Conservation (phyloP, 1,284 basidiomycete species). For the Rhodotorula sp. region DNA sequence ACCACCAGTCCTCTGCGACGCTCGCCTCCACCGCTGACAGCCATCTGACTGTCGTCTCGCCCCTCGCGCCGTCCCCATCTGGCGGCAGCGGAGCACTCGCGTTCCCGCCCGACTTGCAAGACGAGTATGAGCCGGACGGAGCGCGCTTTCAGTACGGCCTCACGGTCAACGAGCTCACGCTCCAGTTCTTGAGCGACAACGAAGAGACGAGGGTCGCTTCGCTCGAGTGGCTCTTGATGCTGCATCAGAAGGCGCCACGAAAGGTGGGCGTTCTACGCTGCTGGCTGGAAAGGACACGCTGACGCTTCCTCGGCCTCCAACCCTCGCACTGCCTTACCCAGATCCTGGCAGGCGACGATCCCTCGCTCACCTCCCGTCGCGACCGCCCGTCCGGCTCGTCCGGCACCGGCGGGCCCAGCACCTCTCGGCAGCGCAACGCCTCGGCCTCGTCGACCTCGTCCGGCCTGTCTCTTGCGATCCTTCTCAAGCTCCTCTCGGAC, state of each 20-base stretch:
- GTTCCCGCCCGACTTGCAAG: constrained; percentile 7
- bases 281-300: not conserved
- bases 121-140: constrained; percentile 19
- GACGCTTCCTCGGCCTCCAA: not conserved
- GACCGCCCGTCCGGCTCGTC: not conserved
- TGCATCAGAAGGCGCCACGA: constrained; percentile 94
- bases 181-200: constrained; percentile 93
- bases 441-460: constrained; percentile 21
- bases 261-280: constrained; percentile 60
- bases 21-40: constrained; percentile 15
- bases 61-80: not conserved
- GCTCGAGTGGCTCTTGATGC: constrained; percentile 96
- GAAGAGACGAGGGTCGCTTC: constrained; percentile 95
- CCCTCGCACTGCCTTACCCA: constrained; percentile 46
- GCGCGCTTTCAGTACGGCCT: constrained; percentile 83
- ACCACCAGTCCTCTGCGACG: constrained; percentile 43
- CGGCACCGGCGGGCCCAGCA: not conserved
- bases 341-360: constrained; percentile 95
- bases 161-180: constrained; percentile 86
- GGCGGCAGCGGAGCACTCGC: not conserved
- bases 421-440: constrained; percentile 11
- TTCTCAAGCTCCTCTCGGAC: constrained; percentile 95
- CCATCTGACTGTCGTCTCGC: constrained; percentile 47
- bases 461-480: constrained; percentile 67
- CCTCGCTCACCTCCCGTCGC: constrained; percentile 57